These are phyloP conservation scores for Colletotrichum sp. DNA, from an alignment of 2,329 filamentous ascomycete genomes.

Conservation along the genomic window DNA sequence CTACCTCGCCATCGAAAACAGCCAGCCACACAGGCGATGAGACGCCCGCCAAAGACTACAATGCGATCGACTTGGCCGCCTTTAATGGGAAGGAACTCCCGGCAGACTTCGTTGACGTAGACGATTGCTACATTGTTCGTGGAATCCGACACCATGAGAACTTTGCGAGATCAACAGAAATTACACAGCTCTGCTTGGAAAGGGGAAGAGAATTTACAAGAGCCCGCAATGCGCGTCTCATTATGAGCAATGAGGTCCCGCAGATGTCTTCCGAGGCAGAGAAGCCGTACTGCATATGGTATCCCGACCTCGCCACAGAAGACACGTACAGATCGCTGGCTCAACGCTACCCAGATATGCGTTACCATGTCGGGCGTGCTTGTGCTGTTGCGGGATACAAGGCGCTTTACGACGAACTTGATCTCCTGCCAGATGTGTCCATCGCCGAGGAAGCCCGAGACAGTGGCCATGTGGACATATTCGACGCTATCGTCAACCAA, in stretches of 20 bases:
- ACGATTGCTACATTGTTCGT: neutral
- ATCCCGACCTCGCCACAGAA: slow-evolving; percentile 39
- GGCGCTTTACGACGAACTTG: slow-evolving; percentile 38
- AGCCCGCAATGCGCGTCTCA: slow-evolving; percentile 36
- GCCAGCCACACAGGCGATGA: neutral
- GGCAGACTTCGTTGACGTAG: neutral
- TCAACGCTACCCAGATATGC: slow-evolving; percentile 33
- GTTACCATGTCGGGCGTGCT: slow-evolving; percentile 42
- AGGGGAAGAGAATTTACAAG: neutral
- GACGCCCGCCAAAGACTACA: neutral
- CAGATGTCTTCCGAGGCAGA: slow-evolving; percentile 24
- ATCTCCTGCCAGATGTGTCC: slow-evolving; percentile 40
- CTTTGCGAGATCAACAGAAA: neutral
- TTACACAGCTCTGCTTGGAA: neutral
- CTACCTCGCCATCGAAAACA: neutral
- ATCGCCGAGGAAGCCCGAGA: slow-evolving; percentile 46
- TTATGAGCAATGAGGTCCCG: slow-evolving; percentile 41
- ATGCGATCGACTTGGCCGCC: neutral
- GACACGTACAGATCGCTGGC: slow-evolving; percentile 39
- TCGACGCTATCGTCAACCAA: slow-evolving; percentile 31
- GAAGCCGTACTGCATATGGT: slow-evolving; percentile 47
- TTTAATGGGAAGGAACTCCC: neutral
- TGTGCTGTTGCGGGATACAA: slow-evolving; percentile 44
- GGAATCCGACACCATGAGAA: neutral
- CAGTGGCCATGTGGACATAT: slow-evolving; percentile 29